These are phyloP conservation scores for Brettanomyces nanus DNA, from an alignment of 805 yeast genomes.

Conservation along the genomic window DNA sequence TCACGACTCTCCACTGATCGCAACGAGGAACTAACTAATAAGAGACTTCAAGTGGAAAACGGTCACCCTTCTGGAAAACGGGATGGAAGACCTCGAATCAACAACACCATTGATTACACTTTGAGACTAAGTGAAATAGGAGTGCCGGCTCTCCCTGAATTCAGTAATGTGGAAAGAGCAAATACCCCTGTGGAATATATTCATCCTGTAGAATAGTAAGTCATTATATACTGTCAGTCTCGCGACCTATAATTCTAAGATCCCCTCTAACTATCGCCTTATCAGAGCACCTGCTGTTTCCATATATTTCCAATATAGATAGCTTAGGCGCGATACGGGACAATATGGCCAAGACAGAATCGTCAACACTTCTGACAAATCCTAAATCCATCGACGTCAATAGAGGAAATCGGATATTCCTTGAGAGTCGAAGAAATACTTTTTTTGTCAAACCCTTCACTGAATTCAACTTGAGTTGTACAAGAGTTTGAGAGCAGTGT, in stretches of 20 bases:
- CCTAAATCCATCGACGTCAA: constrained; percentile 68
- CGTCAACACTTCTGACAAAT: constrained; percentile 70
- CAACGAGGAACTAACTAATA: constrained; percentile 23
- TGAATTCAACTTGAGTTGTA: constrained; percentile 68
- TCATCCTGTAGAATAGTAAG: not conserved
- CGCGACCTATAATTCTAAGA: constrained; percentile 64
- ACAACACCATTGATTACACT: constrained; percentile 30
- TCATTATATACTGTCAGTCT: constrained; percentile 46
- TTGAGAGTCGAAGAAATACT: constrained; percentile 39
- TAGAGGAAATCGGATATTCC: constrained; percentile 41
- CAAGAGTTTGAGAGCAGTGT: constrained; percentile 60
- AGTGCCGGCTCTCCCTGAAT: constrained; percentile 40
- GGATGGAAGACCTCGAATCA: constrained; percentile 34
- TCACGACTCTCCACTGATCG: constrained; percentile 21
- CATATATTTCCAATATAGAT: constrained; percentile 69
- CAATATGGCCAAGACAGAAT: constrained; percentile 50
- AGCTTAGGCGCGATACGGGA: constrained; percentile 55
- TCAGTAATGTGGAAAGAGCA: constrained; percentile 61
- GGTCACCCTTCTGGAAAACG: constrained; percentile 30
- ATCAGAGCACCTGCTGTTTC: constrained; percentile 60
- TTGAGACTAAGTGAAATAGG: constrained; percentile 9
- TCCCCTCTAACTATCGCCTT: constrained; percentile 45
- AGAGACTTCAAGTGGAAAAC: constrained; percentile 22
- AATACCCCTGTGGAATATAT: constrained; percentile 35
- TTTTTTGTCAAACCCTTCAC: constrained; percentile 46